These are phyloP conservation scores for Colletotrichum zoysiae DNA, from an alignment of 2,329 filamentous ascomycete species.

Conservation along the genomic window DNA sequence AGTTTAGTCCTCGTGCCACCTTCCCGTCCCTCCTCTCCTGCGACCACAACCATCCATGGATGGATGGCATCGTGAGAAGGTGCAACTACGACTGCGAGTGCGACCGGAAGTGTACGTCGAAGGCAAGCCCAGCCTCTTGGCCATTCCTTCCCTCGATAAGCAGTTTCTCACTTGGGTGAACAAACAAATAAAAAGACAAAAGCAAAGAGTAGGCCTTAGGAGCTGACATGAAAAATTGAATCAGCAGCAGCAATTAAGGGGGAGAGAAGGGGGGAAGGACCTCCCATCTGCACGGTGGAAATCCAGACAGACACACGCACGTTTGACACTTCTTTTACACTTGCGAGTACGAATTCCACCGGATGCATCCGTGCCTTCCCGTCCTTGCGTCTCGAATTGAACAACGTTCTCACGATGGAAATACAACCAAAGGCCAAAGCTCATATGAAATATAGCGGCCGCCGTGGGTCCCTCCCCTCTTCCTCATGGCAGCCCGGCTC, in stretches of 20 bases:
- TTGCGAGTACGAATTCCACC: neutral
- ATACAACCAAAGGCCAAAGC: neutral
- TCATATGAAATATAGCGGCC: constrained; percentile 2
- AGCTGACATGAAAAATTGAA: too few relatives aligned
- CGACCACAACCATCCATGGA: constrained; percentile 1
- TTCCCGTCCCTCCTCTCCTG: constrained; percentile 37
- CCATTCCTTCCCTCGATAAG: neutral
- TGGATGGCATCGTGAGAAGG: constrained; percentile 5
- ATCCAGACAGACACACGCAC: neutral
- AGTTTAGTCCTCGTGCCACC: constrained; percentile 20
- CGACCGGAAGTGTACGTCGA: neutral
- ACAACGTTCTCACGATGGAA: neutral
- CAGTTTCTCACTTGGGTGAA: too few relatives aligned
- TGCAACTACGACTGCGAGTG: constrained; percentile 10
- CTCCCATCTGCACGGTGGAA: neutral
- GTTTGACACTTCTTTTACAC: neutral
- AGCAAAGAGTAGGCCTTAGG: neutral
- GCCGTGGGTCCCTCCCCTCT: neutral
- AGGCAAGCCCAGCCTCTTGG: neutral
- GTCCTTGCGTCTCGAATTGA: neutral
- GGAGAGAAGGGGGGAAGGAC: neutral
- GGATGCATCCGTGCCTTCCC: constrained; percentile 20
- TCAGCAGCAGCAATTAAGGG: neutral
- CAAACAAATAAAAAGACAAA: neutral
- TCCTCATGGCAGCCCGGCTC: neutral